Conservation (phyloP, 202 grass and related monocot genomes). For the Saccharum hybrid region DNA sequence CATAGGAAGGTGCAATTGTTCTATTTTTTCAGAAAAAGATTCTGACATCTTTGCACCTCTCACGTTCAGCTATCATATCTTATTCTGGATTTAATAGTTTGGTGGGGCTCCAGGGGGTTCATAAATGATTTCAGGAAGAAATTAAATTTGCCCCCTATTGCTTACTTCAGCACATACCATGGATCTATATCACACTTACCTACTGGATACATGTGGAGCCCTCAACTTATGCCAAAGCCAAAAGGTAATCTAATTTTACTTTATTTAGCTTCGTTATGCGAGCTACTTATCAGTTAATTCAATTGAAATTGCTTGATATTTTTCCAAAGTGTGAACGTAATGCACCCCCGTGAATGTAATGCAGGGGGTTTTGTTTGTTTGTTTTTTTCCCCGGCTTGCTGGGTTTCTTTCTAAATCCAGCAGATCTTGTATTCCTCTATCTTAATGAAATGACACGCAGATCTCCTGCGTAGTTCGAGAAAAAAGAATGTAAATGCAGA, state of each 20-base stretch:
- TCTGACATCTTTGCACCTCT: conserved; percentile 38
- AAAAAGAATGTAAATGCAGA: not conserved
- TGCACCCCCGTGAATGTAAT: not conserved
- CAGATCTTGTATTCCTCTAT: no score
- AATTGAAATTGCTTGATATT: not conserved
- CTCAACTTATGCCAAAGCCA: conserved; percentile 87
- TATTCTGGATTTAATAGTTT: conserved; percentile 88
- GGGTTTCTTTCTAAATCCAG: no score
- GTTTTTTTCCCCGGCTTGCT: no score
- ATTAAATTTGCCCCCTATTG: conserved; percentile 87
- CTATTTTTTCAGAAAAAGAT: not conserved
- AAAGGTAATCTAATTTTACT: conserved; percentile 62
- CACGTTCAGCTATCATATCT: conserved; percentile 86
- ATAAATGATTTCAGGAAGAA: conserved; percentile 99
- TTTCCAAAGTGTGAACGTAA: not conserved
- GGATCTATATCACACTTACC: conserved; percentile 99
- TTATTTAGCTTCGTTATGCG: conserved; percentile 32
- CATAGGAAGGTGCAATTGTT: conserved; percentile 19
- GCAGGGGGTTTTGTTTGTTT: no score
- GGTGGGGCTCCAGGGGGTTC: conserved; percentile 97
- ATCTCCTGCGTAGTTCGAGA: no score
- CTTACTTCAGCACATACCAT: conserved; percentile 98
- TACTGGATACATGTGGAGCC: conserved; percentile 98
- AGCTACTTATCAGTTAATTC: conserved; percentile 16
- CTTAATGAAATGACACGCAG: no score